phyloP scores from a whole-genome alignment of 176 grass and related monocot genomes.

The Aegilops umbellulata region DNA sequence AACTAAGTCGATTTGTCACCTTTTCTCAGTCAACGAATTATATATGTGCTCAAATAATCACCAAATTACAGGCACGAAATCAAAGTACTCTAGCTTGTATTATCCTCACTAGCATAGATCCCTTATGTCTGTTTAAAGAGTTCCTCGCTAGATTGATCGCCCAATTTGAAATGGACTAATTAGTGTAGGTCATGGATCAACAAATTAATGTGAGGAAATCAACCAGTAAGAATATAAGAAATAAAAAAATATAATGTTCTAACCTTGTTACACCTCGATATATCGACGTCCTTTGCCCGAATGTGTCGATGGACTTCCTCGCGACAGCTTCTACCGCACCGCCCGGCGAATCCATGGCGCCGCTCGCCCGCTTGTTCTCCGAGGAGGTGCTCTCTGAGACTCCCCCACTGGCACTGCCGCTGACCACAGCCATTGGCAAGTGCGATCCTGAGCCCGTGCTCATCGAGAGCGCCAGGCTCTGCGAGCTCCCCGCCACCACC shows the following conservation, averaged over 20 bases:
- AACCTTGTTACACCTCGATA: constrained; percentile 93
- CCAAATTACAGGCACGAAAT: background rate
- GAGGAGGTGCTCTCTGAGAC: constrained; percentile 57
- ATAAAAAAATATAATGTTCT: background rate
- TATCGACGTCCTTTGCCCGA: constrained; percentile 93
- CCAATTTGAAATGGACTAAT: background rate
- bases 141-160: constrained; percentile 19
- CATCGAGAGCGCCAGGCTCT: constrained; percentile 82
- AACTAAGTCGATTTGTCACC: background rate
- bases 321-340: constrained; percentile 42
- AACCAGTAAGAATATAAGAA: no score
- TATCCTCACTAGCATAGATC: constrained; percentile 6
- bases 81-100: constrained; percentile 8
- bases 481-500: constrained; percentile 29
- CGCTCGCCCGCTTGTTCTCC: constrained; percentile 56
- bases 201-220: no score
- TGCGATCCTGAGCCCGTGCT: constrained; percentile 76
- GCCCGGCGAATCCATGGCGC: constrained; percentile 52
- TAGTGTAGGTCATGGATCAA: no score
- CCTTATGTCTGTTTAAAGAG: constrained; percentile 10
- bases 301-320: constrained; percentile 81
- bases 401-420: constrained; percentile 13
- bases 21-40: background rate
- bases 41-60: background rate
- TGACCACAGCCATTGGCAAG: constrained; percentile 34